Evolutionary conservation across 441 rosid genomes (phyloP).

Genomic region (Caryocar brasiliense): DNA sequence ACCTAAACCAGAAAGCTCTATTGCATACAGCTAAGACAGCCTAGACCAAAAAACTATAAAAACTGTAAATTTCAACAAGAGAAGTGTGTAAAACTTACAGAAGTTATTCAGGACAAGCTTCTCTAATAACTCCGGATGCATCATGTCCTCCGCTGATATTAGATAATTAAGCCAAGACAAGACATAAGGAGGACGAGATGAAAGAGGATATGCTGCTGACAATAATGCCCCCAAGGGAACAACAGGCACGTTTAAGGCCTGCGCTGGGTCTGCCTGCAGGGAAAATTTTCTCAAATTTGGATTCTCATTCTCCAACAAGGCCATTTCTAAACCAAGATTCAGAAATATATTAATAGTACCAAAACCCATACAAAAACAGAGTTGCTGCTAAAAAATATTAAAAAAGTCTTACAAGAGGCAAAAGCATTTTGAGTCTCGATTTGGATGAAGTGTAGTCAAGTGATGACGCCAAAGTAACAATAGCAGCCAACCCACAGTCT

Average conservation of each 20-base stretch:
- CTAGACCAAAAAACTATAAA: no score
- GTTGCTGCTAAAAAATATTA: not conserved
- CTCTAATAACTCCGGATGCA: conserved; percentile 85
- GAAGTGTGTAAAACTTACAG: conserved; percentile 43
- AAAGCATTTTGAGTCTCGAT: conserved; percentile 71
- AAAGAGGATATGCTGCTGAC: conserved; percentile 87
- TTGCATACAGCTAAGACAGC: no score
- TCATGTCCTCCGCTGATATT: conserved; percentile 92
- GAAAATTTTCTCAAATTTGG: conserved; percentile 11
- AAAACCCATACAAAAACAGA: not conserved
- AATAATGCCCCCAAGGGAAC: conserved; percentile 80
- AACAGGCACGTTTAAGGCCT: conserved; percentile 83
- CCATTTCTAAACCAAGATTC: not conserved
- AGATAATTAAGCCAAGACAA: conserved; percentile 73
- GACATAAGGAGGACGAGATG: conserved; percentile 64
- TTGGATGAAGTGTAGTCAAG: conserved; percentile 83
- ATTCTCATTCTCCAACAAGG: conserved; percentile 11
- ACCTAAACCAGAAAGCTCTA: no score
- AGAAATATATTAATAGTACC: no score
- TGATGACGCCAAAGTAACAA: conserved; percentile 86
- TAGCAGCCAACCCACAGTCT: conserved; percentile 57
- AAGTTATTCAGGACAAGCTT: conserved; percentile 90
- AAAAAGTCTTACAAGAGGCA: conserved; percentile 63
- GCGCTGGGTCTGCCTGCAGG: conserved; percentile 92
- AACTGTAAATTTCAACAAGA: not conserved